Base-by-base conservation (phyloP, 192 early-diverging fungal genomes). In the Umbelopsis vinacea region DNA sequence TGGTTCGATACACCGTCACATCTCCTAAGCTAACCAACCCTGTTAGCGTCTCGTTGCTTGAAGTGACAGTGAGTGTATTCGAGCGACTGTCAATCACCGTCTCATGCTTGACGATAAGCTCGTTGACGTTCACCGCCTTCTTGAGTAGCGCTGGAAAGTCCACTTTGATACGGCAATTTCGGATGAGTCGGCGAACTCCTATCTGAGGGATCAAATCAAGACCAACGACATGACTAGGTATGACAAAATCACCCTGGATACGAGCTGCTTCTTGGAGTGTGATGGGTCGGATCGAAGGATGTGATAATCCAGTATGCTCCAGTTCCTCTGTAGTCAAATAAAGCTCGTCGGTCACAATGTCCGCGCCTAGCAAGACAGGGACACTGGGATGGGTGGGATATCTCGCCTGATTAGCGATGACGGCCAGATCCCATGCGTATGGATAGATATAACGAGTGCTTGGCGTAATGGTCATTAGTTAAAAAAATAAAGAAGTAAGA, bases 291-390 rank as follows among this genome's bases (percentile, higher is more conserved):
- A 43, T 50, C 35, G 23, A 52, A 38, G 69, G 29, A 70, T 70
- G 35, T 0, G 40, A 37, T 52, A 43, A 29, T 33, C 50, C 69
- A 70, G 46, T 21, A 7, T 43, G 37, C 24, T 50, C 24, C 14
- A 54, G 19, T 29, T 70, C 69, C 0, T 33, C 9, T 52, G 37
- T 12, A 40, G 37, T 70, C 29, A 70, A 26, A 21, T 50, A 53
- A 4, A 54, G 33, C 48, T 70, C 69, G 53, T 70, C 69, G 48
- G 69, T 53, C 48, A 70, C 35, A 5, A 70, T 26, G 50, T 70
- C 69, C 46, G 69, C 48, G 26, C 69, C 69, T 9, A 70, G 47
- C 26, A 70, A 70, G 21, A 70, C 69, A 38, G 69, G 69, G 2
- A 70, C 69, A 22, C 69, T 50, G 5, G 69, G 48, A 54, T 70